Conservation (phyloP, 225 moss, liverwort and hornwort genomes). For the Climacium dendroides region DNA sequence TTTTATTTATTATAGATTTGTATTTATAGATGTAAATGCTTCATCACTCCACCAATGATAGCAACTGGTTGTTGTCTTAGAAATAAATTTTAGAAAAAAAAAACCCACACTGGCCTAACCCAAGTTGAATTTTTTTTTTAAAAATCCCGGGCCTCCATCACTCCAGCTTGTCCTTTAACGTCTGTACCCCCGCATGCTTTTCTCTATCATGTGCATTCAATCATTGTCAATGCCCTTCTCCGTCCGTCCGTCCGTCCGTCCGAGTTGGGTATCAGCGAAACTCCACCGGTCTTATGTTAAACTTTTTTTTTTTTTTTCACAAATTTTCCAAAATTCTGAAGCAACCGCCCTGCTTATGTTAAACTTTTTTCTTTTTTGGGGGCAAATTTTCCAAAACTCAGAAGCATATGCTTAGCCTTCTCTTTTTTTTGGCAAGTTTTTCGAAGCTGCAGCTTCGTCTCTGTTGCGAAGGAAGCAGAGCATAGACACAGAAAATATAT, state of each 20-base stretch:
- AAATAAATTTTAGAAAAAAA: neutral
- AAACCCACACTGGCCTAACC: no score
- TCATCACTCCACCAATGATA: neutral
- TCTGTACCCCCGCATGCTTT: neutral
- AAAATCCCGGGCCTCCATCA: neutral
- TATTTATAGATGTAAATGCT: neutral
- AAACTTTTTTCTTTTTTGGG: no score
- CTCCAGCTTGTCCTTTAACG: neutral
- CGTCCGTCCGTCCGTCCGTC: no score
- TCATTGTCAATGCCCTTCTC: neutral
- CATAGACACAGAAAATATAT: no score
- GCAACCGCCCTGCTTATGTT: no score
- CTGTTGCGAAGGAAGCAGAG: no score
- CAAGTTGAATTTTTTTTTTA: neutral
- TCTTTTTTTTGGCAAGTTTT: no score
- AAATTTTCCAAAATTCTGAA: no score
- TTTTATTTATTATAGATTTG: no score
- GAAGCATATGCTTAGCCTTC: no score
- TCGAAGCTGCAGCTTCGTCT: no score
- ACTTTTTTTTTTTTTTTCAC: neutral
- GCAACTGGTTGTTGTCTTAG: neutral
- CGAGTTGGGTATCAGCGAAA: neutral
- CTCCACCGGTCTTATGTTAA: neutral
- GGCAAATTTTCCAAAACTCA: no score
- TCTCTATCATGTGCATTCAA: neutral